Conservation (phyloP, 2,329 filamentous ascomycete species). For the Penicillium griseofulvum region DNA sequence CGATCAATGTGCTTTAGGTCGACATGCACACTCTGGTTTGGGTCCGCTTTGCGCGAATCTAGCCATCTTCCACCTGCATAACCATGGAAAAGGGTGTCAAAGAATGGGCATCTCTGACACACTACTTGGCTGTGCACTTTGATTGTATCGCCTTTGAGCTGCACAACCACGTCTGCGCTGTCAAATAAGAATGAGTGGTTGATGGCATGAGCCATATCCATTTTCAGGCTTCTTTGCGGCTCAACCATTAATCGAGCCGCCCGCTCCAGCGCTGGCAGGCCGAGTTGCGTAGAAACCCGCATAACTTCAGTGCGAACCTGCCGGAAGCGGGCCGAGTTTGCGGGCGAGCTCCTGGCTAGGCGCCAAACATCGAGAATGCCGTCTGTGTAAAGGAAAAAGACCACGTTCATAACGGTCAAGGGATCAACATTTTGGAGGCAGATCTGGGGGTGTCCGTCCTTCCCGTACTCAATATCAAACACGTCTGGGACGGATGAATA, state of each 20-base stretch:
- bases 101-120: slow-evolving; percentile 86
- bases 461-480: slow-evolving; percentile 55
- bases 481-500: slow-evolving; percentile 59
- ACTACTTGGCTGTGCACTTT: slow-evolving; percentile 74
- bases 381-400: slow-evolving; percentile 79
- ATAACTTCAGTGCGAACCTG: slow-evolving; percentile 83
- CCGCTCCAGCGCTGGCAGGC: slow-evolving; percentile 69
- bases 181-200: slow-evolving; percentile 69
- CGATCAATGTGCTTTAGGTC: slow-evolving; percentile 79
- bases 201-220: slow-evolving; percentile 69
- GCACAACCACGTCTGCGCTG: slow-evolving; percentile 74
- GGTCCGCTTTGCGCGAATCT: slow-evolving; percentile 57
- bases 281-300: slow-evolving; percentile 71
- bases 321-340: slow-evolving; percentile 70
- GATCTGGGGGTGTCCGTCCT: slow-evolving; percentile 56
- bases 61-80: slow-evolving; percentile 84
- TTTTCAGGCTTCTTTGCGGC: slow-evolving; percentile 61
- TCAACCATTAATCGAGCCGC: slow-evolving; percentile 72
- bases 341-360: slow-evolving; percentile 63
- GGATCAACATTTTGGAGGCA: slow-evolving; percentile 71
- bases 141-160: slow-evolving; percentile 69
- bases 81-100: slow-evolving; percentile 85
- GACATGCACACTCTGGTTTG: slow-evolving; percentile 60
- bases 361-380: slow-evolving; percentile 82
- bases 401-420: slow-evolving; percentile 73